These are phyloP conservation scores for Rhodomyrtus tomentosa DNA, from an alignment of 345 rosid genomes.

Conservation along the genomic window DNA sequence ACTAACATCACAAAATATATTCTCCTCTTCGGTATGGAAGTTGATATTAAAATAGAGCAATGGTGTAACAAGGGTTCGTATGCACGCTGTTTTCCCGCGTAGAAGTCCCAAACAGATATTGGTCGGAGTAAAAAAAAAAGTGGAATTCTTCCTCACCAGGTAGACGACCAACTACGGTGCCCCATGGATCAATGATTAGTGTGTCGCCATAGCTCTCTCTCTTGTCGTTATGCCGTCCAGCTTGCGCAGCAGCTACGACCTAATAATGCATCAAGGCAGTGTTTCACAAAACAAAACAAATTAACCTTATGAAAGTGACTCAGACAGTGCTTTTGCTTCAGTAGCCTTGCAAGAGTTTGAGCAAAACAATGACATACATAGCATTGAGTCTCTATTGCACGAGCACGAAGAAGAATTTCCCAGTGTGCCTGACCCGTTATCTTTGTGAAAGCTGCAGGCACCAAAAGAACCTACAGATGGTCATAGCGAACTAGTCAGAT, in stretches of 20 bases:
- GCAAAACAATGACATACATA: slow-evolving; percentile 38
- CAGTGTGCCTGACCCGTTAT: slow-evolving; percentile 92
- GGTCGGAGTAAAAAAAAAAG: neutral
- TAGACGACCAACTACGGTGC: slow-evolving; percentile 63
- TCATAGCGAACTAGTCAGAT: neutral
- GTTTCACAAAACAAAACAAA: neutral
- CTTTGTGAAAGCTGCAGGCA: slow-evolving; percentile 82
- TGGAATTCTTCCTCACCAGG: slow-evolving; percentile 36
- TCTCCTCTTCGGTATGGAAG: neutral
- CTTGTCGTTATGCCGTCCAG: slow-evolving; percentile 71
- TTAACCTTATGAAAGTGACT: neutral
- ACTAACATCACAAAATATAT: neutral
- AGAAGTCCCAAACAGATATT: neutral
- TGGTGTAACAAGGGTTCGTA: neutral
- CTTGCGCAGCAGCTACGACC: slow-evolving; percentile 93
- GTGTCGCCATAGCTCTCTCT: slow-evolving; percentile 84
- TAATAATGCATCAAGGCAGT: slow-evolving; percentile 1
- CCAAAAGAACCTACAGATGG: slow-evolving; percentile 52
- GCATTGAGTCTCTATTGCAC: slow-evolving; percentile 94
- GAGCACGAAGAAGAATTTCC: slow-evolving; percentile 89
- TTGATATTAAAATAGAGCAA: neutral
- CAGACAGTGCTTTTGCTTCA: neutral
- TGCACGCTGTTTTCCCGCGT: neutral
- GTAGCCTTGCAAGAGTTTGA: neutral
- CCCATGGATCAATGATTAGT: slow-evolving; percentile 91